A percentile compares a stretch with the other conserved stretches of the same genome.
These are phyloP conservation scores for Colletotrichum nymphaeae DNA, from an alignment of 2,329 filamentous ascomycete genomes.

Conservation along the genomic window DNA sequence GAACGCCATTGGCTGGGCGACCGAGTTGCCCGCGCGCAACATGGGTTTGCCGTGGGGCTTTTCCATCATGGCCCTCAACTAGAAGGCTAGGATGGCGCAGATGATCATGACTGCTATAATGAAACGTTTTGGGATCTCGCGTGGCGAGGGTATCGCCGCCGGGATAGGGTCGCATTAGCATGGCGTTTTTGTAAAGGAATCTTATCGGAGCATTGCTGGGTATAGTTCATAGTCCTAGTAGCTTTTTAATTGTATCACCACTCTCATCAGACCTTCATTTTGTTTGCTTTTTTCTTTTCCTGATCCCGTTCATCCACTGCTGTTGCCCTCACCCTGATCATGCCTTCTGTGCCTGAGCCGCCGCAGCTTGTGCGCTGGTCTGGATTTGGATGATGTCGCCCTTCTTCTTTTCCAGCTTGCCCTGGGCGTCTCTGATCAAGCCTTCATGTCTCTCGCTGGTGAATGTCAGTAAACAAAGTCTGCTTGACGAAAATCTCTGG, in stretches of 20 bases:
- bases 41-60: slow-evolving; percentile 52
- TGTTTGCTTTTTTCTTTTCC: neutral
- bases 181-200: slow-evolving; percentile 20
- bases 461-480: neutral
- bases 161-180: slow-evolving; percentile 28
- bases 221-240: slow-evolving; percentile 34
- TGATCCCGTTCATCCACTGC: neutral
- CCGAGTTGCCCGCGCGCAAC: slow-evolving; percentile 46
- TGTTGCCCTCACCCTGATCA: neutral
- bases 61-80: slow-evolving; percentile 51
- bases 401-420: slow-evolving; percentile 69
- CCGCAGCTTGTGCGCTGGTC: slow-evolving; percentile 58
- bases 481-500: neutral
- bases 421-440: slow-evolving; percentile 66
- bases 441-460: slow-evolving; percentile 55
- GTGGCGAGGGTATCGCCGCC: neutral
- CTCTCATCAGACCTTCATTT: slow-evolving; percentile 22
- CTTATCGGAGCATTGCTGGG: slow-evolving; percentile 34
- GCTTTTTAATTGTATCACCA: slow-evolving; percentile 33
- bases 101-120: slow-evolving; percentile 14
- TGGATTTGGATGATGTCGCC: slow-evolving; percentile 69
- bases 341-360: slow-evolving; percentile 45
- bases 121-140: neutral
- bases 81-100: neutral
- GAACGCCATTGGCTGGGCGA: slow-evolving; percentile 42